A percentile compares a stretch with the other conserved stretches of the same genome.
Evolutionary conservation across 2,329 filamentous ascomycete species (phyloP).

Genomic region (Leptographium flavum): DNA sequence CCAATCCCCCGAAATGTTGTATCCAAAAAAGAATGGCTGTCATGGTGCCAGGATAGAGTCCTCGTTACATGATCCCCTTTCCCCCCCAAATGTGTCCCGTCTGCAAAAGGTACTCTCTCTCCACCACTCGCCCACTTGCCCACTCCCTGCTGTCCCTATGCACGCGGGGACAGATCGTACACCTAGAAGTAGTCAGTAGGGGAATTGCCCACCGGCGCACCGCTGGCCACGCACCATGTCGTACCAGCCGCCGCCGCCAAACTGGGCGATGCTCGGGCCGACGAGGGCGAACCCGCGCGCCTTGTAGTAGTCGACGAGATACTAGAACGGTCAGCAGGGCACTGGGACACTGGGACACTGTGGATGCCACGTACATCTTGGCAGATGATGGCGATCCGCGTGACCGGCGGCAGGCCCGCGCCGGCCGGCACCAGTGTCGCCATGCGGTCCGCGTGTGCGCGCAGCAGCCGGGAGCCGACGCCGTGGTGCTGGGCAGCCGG

Average conservation of each 20-base stretch:
- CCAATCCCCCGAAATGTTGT: neutral
- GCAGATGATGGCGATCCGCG: constrained; percentile 63
- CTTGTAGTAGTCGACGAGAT: constrained; percentile 61
- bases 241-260: constrained; percentile 69
- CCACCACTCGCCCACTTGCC: neutral
- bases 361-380: constrained; percentile 39
- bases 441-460: constrained; percentile 64
- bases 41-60: too few relatives aligned
- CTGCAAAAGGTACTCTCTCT: too few relatives aligned
- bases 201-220: neutral
- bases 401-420: neutral
- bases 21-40: neutral
- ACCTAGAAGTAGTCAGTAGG: neutral
- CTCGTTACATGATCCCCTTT: too few relatives aligned
- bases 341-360: neutral
- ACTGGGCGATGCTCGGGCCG: constrained; percentile 54
- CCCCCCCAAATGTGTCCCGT: too few relatives aligned
- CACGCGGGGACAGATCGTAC: neutral
- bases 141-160: neutral
- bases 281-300: constrained; percentile 56
- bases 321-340: constrained; percentile 20
- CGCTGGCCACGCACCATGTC: constrained; percentile 59
- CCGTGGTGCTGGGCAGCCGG: constrained; percentile 62
- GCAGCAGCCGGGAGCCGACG: constrained; percentile 59
- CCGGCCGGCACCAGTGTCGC: constrained; percentile 49